Evolutionary conservation across 257 asterid genomes (phyloP).

Genomic region (Dorcoceras hygrometricum): DNA sequence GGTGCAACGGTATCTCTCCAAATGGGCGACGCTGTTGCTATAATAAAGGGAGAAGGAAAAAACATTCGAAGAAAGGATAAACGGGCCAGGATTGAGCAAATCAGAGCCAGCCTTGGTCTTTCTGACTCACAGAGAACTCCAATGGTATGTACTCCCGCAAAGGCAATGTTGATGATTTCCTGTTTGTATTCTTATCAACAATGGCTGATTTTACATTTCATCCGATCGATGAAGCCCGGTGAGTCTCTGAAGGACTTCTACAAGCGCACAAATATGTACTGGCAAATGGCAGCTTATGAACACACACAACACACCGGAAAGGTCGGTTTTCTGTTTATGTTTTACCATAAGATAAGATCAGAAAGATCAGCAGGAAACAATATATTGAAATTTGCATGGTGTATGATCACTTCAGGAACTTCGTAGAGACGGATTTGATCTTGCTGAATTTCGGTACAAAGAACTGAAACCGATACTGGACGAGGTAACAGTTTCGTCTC

Average conservation of each 20-base stretch:
- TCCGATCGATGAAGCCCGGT: slow-evolving; percentile 58
- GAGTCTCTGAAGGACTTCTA: slow-evolving; percentile 90
- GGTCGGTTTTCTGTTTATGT: slow-evolving; percentile 47
- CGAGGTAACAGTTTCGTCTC: slow-evolving; percentile 51
- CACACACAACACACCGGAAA: slow-evolving; percentile 99
- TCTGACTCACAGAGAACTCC: slow-evolving; percentile 98
- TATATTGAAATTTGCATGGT: not conserved
- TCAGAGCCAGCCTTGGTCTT: slow-evolving; percentile 94
- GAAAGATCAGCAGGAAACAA: not conserved
- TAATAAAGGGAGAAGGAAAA: slow-evolving; percentile 83
- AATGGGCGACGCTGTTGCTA: slow-evolving; percentile 89
- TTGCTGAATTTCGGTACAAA: slow-evolving; percentile 87
- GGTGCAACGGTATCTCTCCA: slow-evolving; percentile 43
- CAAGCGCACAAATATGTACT: slow-evolving; percentile 89
- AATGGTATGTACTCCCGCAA: slow-evolving; percentile 39
- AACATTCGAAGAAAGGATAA: slow-evolving; percentile 88
- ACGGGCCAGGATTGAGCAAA: slow-evolving; percentile 82
- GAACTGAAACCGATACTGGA: slow-evolving; percentile 94
- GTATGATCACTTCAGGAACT: slow-evolving; percentile 56
- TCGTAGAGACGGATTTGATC: slow-evolving; percentile 96
- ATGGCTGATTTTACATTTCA: slow-evolving; percentile 22
- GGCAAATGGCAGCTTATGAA: slow-evolving; percentile 99
- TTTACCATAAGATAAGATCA: not conserved
- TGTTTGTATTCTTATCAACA: not conserved
- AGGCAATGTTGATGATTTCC: slow-evolving; percentile 10